Evolutionary conservation across 1,284 basidiomycete species (phyloP), one percentile per base, ranked within the genome.

Genomic region (Cryptococcus sp.): DNA sequence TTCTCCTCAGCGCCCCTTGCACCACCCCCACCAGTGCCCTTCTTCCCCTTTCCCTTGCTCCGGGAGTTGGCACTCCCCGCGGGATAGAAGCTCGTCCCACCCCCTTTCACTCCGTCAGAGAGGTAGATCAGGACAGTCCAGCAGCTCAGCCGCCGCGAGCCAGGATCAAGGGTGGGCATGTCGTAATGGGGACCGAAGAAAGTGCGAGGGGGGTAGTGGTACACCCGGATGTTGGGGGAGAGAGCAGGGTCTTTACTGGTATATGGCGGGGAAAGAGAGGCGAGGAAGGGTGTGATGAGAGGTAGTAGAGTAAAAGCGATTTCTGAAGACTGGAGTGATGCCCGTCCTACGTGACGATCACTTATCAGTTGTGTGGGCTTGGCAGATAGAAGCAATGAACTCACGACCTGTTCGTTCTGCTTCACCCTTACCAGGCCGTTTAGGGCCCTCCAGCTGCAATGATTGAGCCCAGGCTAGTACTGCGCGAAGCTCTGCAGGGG

Each of bases 81-180:
- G 39, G 56, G 80, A 71, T 89, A 87, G 71, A 92, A 92, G 13
- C 86, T 72, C 0, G 88, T 91, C 82, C 88, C 84, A 16, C 89
- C 89, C 16, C 89, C 89, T 68, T 84, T 79, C 0, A 89, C 84
- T 11, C 85, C 86, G 66, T 88, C 85, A 64, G 85, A 84, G 40
- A 92, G 74, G 69, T 91, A 92, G 38, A 91, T 79, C 46, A 92
- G 73, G 21, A 92, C 72, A 0, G 89, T 92, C 89, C 89, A 91
- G 70, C 48, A 85, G 85, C 66, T 60, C 15, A 61, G 46, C 36
- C 62, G 52, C 9, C 57, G 45, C 12, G 64, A 62, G 16, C 12
- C 33, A 4, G 21, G 49, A 40, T 66, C 65, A 18, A 60, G 53
- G 20, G 53, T 47, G 35, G 65, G 66, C 20, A 48, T 46, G 55